Evolutionary conservation across 129 eudicot genomes (phyloP).

Genomic region (Logfia minima): DNA sequence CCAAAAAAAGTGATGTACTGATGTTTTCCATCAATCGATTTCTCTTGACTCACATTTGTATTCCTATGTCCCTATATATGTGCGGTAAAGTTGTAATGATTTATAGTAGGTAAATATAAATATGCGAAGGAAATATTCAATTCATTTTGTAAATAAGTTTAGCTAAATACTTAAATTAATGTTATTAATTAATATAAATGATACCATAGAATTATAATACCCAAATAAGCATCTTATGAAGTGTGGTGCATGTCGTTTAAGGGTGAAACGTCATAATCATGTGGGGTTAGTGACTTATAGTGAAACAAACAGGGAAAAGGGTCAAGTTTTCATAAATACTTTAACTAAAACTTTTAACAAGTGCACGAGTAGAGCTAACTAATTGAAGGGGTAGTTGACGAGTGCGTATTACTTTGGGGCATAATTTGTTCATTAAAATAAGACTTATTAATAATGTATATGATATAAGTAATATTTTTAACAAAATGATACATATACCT

Average conservation of each 20-base stretch:
- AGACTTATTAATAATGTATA: too few relatives aligned
- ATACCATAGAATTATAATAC: neutral
- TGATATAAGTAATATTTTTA: too few relatives aligned
- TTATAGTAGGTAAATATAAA: neutral
- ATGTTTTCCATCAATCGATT: conserved; percentile 1
- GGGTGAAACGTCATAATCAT: conserved; percentile 18
- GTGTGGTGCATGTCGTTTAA: conserved; percentile 18
- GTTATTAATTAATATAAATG: too few relatives aligned
- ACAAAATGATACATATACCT: too few relatives aligned
- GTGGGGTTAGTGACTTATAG: neutral
- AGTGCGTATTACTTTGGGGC: too few relatives aligned
- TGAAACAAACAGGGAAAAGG: too few relatives aligned
- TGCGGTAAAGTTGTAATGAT: neutral
- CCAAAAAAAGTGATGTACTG: neutral
- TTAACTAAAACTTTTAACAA: neutral
- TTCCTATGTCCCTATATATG: neutral
- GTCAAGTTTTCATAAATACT: neutral
- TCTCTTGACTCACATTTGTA: neutral
- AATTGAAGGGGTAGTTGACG: too few relatives aligned
- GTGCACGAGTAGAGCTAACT: too few relatives aligned
- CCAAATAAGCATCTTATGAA: conserved; percentile 12
- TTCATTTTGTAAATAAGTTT: neutral
- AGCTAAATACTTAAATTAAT: neutral
- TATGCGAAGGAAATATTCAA: neutral
- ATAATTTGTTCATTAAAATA: too few relatives aligned